Percentiles rank a stretch among this genome's conserved stretches.
Conservation (phyloP, 176 grass and related monocot genomes). For the Tillandsia leiboldiana region DNA sequence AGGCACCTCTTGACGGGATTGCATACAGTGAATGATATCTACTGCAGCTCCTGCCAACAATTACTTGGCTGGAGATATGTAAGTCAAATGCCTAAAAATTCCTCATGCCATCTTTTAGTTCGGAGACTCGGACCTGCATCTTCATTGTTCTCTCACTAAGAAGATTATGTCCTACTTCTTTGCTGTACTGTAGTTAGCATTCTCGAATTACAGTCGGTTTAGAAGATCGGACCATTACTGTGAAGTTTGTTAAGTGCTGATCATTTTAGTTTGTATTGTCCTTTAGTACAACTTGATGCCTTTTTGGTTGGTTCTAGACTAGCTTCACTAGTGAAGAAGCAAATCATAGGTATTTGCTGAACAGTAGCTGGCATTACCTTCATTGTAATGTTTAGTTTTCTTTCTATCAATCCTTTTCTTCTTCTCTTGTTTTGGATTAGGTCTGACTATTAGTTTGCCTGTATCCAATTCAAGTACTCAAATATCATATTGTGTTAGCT, state of each 20-base stretch:
- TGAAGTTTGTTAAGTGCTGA: neutral
- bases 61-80: slow-evolving; percentile 91
- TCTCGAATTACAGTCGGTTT: neutral
- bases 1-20: slow-evolving; percentile 69
- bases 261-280: neutral
- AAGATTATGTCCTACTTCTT: neutral
- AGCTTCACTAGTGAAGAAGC: too few relatives aligned
- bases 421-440: too few relatives aligned
- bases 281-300: too few relatives aligned
- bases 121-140: neutral
- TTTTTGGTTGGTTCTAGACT: too few relatives aligned
- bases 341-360: too few relatives aligned
- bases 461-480: too few relatives aligned
- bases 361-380: too few relatives aligned
- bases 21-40: slow-evolving; percentile 84
- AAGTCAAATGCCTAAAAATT: slow-evolving; percentile 22
- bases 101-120: neutral
- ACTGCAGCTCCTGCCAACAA: slow-evolving; percentile 76
- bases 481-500: too few relatives aligned
- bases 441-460: too few relatives aligned
- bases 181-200: neutral
- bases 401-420: too few relatives aligned
- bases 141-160: neutral
- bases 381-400: too few relatives aligned
- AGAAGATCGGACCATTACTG: neutral